Conservation (phyloP, 2,329 filamentous ascomycete species). For the Volutella citrinella region DNA sequence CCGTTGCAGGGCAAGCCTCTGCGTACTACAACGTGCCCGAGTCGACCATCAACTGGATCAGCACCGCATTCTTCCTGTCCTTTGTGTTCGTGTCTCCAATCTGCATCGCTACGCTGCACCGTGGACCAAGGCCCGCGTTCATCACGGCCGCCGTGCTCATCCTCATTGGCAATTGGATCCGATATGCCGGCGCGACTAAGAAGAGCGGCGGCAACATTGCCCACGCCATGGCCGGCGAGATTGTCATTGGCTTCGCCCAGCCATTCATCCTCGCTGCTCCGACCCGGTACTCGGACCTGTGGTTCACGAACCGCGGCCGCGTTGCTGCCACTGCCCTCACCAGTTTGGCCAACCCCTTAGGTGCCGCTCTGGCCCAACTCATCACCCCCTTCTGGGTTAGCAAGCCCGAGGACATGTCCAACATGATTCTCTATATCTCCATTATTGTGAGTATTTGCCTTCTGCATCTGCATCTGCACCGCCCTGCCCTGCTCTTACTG, state of each 20-base stretch:
- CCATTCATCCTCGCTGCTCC: conserved; percentile 90
- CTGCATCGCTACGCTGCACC: conserved; percentile 75
- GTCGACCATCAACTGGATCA: conserved; percentile 86
- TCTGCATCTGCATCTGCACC: not conserved
- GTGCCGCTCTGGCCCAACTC: conserved; percentile 83
- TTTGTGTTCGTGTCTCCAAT: conserved; percentile 72
- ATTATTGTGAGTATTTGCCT: conserved; percentile 68
- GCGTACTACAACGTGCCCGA: conserved; percentile 73
- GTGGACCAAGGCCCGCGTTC: conserved; percentile 75
- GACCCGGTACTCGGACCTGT: conserved; percentile 87
- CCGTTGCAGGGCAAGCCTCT: conserved; percentile 72
- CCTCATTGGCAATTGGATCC: conserved; percentile 85
- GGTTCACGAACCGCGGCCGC: conserved; percentile 84
- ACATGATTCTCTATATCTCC: conserved; percentile 80
- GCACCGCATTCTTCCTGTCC: conserved; percentile 80
- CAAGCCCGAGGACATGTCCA: conserved; percentile 62
- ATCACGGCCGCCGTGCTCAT: conserved; percentile 69
- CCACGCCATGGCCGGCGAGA: conserved; percentile 85
- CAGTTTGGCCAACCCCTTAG: conserved; percentile 84
- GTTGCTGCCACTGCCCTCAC: conserved; percentile 84
- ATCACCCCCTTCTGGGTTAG: conserved; percentile 76
- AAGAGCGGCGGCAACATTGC: conserved; percentile 62
- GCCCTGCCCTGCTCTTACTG: conserved; percentile 6
- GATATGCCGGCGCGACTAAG: conserved; percentile 67
- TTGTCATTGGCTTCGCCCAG: conserved; percentile 84